phyloP scores from a whole-genome alignment of 495 filamentous ascomycete species.

The Aspergillus incahuasiensis region DNA sequence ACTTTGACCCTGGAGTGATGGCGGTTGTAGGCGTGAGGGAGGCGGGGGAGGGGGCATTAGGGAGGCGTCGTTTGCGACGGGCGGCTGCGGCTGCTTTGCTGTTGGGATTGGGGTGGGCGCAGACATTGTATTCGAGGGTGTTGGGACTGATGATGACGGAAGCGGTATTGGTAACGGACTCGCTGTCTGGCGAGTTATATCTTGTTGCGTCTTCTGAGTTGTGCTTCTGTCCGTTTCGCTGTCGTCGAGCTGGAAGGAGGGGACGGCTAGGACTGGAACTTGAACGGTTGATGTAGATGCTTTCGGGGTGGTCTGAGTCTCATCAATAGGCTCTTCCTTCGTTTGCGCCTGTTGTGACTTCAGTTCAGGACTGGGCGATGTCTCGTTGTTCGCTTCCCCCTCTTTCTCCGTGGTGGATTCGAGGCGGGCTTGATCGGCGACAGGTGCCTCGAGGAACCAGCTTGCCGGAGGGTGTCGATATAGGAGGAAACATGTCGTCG shows the following conservation, averaged over 20 bases:
- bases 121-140: constrained; percentile 1
- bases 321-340: constrained; percentile 21
- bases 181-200: constrained; percentile 6
- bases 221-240: neutral
- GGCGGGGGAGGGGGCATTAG: constrained; percentile 38
- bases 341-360: neutral
- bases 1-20: constrained; percentile 23
- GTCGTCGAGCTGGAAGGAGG: constrained; percentile 29
- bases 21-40: constrained; percentile 21
- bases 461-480: constrained; percentile 29
- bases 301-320: constrained; percentile 47
- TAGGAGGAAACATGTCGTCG: constrained; percentile 30
- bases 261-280: constrained; percentile 27
- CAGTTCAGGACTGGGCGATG: neutral
- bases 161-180: constrained; percentile 9
- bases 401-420: constrained; percentile 21
- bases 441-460: constrained; percentile 18
- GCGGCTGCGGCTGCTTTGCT: constrained; percentile 12
- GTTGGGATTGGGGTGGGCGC: neutral
- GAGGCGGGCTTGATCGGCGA: constrained; percentile 19
- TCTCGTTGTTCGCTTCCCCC: constrained; percentile 1
- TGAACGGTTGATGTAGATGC: constrained; percentile 30
- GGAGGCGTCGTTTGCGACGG: constrained; percentile 19
- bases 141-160: neutral
- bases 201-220: neutral